Evolutionary conservation across 257 asterid genomes (phyloP).

Genomic region (Perilla frutescens): DNA sequence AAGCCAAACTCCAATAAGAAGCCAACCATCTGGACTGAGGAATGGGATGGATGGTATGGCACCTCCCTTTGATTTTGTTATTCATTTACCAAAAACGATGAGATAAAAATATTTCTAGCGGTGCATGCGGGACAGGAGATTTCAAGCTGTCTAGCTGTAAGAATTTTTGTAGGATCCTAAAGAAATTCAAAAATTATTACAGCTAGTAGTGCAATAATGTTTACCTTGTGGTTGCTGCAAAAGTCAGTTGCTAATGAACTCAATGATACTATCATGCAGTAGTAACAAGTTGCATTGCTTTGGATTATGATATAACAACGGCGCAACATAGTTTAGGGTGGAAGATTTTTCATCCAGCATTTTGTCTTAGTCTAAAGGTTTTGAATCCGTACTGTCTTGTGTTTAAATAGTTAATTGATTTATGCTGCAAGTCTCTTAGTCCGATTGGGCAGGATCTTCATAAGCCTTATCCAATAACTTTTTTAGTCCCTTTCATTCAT

Average conservation of each 20-base stretch:
- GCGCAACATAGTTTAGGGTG: background rate
- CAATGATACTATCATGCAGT: background rate
- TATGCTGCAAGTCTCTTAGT: background rate
- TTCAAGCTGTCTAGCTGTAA: conserved; percentile 16
- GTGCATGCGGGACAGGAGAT: conserved; percentile 12
- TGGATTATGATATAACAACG: background rate
- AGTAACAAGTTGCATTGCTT: background rate
- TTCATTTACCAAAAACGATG: conserved; percentile 4
- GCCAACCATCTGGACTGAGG: conserved; percentile 89
- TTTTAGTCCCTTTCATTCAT: conserved; percentile 7
- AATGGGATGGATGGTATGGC: conserved; percentile 96
- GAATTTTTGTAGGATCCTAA: conserved; percentile 1
- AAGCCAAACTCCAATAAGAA: conserved; percentile 81
- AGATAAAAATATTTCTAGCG: conserved; percentile 9
- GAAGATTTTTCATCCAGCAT: conserved; percentile 11
- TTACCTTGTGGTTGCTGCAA: conserved; percentile 19
- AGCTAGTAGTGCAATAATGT: background rate
- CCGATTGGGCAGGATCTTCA: conserved; percentile 4
- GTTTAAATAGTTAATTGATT: background rate
- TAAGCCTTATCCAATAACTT: background rate
- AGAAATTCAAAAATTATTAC: conserved; percentile 1
- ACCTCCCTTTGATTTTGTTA: conserved; percentile 26
- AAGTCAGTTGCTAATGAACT: background rate
- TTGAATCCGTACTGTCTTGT: background rate
- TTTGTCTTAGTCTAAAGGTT: background rate